These are phyloP conservation scores for Boletus rex-veris DNA, from an alignment of 768 basidiomycete genomes.

Conservation along the genomic window DNA sequence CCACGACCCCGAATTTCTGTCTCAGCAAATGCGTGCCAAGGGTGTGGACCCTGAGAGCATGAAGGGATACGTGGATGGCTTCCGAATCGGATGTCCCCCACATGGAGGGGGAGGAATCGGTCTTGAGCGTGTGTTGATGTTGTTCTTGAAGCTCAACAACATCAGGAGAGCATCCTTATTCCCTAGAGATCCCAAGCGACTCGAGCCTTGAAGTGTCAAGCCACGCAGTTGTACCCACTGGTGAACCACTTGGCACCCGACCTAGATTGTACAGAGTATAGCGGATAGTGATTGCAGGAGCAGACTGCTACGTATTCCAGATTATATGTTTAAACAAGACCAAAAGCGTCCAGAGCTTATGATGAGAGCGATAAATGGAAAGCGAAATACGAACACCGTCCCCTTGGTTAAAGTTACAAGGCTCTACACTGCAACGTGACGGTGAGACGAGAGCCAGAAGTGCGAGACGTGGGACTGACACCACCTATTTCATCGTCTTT, in stretches of 20 bases:
- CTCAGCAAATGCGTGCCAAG: conserved; percentile 79
- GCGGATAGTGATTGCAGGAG: conserved; percentile 10
- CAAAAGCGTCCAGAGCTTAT: conserved; percentile 21
- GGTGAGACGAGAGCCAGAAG: conserved; percentile 2
- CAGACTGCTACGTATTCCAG: conserved; percentile 22
- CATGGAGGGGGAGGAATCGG: conserved; percentile 98
- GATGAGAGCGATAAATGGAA: conserved; percentile 17
- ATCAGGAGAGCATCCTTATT: conserved; percentile 90
- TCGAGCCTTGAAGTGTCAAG: conserved; percentile 64
- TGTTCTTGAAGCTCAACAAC: conserved; percentile 96
- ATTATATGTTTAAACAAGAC: conserved; percentile 23
- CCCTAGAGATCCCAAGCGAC: conserved; percentile 94
- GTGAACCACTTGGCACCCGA: conserved; percentile 5
- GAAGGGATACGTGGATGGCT: conserved; percentile 90
- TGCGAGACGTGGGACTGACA: conserved; percentile 8
- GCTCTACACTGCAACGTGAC: conserved; percentile 11
- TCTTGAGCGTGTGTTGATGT: conserved; percentile 92
- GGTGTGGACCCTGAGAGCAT: conserved; percentile 90
- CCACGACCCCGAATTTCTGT: conserved; percentile 81
- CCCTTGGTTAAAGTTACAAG: conserved; percentile 19
- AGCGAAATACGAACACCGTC: conserved; percentile 25
- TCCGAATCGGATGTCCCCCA: conserved; percentile 91
- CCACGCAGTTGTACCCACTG: not conserved
- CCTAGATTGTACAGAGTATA: conserved; percentile 21
- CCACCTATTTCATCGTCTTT: conserved; percentile 27